phyloP scores from a whole-genome alignment of 306 rosid genomes.

The Prunus padus region DNA sequence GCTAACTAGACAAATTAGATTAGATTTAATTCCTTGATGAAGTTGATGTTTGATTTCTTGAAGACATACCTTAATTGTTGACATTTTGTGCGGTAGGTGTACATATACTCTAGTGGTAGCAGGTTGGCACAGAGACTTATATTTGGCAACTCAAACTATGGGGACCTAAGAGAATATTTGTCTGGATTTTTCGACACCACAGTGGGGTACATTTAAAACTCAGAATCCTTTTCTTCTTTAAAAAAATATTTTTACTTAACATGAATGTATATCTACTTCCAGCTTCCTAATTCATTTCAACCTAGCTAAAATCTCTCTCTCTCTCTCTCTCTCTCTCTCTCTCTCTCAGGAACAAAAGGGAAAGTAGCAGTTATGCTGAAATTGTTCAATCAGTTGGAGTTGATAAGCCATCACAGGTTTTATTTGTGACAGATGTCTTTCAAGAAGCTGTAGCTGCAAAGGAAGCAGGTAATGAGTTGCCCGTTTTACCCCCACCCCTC shows the following conservation, averaged over 20 bases:
- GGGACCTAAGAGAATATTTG: slow-evolving; percentile 79
- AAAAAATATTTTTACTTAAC: background rate
- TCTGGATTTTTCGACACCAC: slow-evolving; percentile 89
- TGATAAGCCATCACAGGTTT: slow-evolving; percentile 75
- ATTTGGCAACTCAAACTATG: slow-evolving; percentile 80
- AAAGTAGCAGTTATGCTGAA: slow-evolving; percentile 66
- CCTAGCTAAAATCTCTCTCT: background rate
- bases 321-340: background rate
- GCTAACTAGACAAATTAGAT: background rate
- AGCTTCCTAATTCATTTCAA: background rate
- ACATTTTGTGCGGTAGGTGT: slow-evolving; percentile 55
- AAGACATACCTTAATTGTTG: slow-evolving; percentile 14
- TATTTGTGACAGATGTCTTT: slow-evolving; percentile 77
- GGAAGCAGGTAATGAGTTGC: slow-evolving; percentile 68
- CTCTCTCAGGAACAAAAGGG: slow-evolving; percentile 76
- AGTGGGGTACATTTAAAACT: slow-evolving; percentile 62
- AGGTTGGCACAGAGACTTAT: slow-evolving; percentile 91
- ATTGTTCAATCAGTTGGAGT: slow-evolving; percentile 76
- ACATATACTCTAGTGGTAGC: slow-evolving; percentile 98
- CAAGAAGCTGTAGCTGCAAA: slow-evolving; percentile 95
- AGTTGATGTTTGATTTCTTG: background rate
- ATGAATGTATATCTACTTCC: background rate
- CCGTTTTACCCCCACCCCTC: background rate
- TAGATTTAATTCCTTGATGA: background rate
- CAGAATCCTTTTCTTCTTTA: background rate